Evolutionary conservation across 345 rosid genomes (phyloP).

Genomic region (Acer yangbiense): DNA sequence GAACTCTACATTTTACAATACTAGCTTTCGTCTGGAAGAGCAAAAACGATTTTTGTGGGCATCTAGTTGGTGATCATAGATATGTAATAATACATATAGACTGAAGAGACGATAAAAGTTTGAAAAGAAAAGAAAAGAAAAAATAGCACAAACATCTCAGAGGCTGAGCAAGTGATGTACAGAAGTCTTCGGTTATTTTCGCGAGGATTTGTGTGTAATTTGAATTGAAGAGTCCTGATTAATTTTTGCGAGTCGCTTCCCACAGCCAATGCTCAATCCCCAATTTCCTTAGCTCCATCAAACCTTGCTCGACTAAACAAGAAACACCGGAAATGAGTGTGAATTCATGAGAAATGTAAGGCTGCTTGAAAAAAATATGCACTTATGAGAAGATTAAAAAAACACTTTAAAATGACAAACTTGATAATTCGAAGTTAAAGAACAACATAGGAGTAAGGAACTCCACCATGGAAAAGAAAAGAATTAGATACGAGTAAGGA

Average conservation of each 20-base stretch:
- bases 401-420: neutral
- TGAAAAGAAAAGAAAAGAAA: neutral
- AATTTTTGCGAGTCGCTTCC: conserved; percentile 79
- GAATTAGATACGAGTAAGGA: too few species aligned
- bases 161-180: neutral
- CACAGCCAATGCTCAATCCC: conserved; percentile 84
- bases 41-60: neutral
- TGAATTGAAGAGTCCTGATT: conserved; percentile 31
- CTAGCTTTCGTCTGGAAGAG: neutral
- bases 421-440: neutral
- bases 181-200: conserved; percentile 8
- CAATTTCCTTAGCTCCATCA: conserved; percentile 82
- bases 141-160: neutral
- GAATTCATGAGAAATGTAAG: neutral
- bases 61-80: neutral
- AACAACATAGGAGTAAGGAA: neutral
- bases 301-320: conserved; percentile 79
- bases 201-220: conserved; percentile 10
- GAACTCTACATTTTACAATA: neutral
- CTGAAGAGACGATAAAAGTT: neutral
- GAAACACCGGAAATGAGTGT: neutral
- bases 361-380: neutral
- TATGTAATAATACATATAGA: neutral
- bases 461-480: too few species aligned
- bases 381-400: neutral